Conservation (phyloP, 2,329 filamentous ascomycete genomes). For the Paracamarosporium sp. region DNA sequence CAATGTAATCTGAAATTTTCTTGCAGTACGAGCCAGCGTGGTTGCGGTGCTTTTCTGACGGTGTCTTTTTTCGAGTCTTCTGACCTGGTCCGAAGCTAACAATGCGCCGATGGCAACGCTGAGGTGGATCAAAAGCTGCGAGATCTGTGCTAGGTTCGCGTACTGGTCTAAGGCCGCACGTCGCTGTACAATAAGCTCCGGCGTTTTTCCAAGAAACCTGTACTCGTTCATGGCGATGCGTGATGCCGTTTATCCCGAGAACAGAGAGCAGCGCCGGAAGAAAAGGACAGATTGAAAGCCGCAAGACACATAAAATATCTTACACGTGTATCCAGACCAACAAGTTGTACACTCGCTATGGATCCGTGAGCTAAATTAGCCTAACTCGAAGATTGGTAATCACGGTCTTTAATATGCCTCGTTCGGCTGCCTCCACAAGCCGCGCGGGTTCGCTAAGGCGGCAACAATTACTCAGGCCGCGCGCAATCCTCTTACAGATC, state of each 20-base stretch:
- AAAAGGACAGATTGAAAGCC: neutral
- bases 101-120: neutral
- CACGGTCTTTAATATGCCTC: neutral
- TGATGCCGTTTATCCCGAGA: neutral
- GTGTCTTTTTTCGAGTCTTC: neutral
- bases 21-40: neutral
- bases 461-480: neutral
- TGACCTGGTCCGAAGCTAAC: neutral
- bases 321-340: neutral
- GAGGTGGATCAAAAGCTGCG: constrained; percentile 2
- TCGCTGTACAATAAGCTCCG: constrained; percentile 5
- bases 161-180: constrained; percentile 5
- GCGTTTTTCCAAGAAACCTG: constrained; percentile 5
- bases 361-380: neutral
- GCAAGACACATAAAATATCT: neutral
- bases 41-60: neutral
- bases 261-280: neutral
- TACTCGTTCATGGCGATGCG: constrained; percentile 5
- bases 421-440: neutral
- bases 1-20: neutral
- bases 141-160: constrained; percentile 9
- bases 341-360: neutral
- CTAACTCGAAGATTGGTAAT: neutral
- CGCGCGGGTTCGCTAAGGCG: constrained; percentile 5
- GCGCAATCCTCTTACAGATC: neutral